Conservation (phyloP, 2,329 filamentous ascomycete genomes). For the Colletotrichum cuscutae region DNA sequence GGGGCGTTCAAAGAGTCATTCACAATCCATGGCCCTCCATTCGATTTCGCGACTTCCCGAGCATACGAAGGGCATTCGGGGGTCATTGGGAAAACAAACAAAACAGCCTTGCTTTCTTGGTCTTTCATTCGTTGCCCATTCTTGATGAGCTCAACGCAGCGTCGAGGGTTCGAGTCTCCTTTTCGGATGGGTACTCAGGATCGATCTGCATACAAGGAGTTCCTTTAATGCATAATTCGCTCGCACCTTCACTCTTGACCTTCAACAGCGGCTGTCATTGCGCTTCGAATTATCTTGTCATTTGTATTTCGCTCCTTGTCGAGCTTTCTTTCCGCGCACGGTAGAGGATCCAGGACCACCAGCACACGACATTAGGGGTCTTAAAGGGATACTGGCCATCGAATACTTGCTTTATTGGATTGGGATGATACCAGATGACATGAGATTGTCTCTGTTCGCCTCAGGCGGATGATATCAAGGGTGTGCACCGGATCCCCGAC, state of each 20-base stretch:
- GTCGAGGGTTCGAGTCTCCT: conserved; percentile 13
- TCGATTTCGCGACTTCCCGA: conserved; percentile 24
- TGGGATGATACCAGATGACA: not conserved
- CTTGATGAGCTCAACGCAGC: conserved; percentile 30
- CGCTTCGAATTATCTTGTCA: conserved; percentile 14
- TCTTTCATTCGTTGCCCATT: conserved; percentile 17
- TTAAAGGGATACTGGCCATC: conserved; percentile 10
- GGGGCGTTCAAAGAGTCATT: conserved; percentile 28
- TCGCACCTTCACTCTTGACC: conserved; percentile 18
- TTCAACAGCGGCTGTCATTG: conserved; percentile 30
- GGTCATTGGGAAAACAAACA: conserved; percentile 14
- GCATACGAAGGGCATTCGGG: conserved; percentile 27
- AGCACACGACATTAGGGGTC: conserved; percentile 35
- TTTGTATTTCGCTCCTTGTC: not conserved
- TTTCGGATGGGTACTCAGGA: conserved; percentile 32
- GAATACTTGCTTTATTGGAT: conserved; percentile 11
- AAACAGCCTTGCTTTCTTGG: conserved; percentile 20
- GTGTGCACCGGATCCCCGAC: not conserved
- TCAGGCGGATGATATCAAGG: not conserved
- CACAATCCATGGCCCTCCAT: conserved; percentile 3
- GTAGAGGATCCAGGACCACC: conserved; percentile 25
- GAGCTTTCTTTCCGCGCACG: conserved; percentile 5
- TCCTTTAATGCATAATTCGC: conserved; percentile 38
- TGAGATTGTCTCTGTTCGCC: not conserved
- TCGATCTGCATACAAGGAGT: conserved; percentile 32